Conservation (phyloP, 805 yeast species). For the Sungouiozyma intestinalis region DNA sequence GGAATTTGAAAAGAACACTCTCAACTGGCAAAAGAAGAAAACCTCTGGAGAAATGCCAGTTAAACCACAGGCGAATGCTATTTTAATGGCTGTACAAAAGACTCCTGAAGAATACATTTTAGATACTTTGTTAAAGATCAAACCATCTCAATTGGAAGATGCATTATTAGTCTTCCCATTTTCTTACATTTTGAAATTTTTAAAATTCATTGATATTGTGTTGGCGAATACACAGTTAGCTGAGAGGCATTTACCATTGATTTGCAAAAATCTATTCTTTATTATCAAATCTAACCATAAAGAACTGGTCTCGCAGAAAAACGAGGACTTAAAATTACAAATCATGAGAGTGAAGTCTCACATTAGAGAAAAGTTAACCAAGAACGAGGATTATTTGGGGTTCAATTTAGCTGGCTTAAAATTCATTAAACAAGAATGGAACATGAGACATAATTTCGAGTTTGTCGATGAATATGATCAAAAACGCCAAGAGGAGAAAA, state of each 20-base stretch:
- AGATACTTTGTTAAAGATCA: constrained; percentile 58
- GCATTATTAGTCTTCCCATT: constrained; percentile 87
- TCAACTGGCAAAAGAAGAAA: constrained; percentile 34
- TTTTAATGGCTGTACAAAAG: constrained; percentile 62
- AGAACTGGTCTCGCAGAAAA: constrained; percentile 65
- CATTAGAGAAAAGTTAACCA: constrained; percentile 45
- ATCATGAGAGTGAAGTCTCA: constrained; percentile 52
- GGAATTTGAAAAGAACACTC: constrained; percentile 38
- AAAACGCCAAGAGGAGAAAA: constrained; percentile 40
- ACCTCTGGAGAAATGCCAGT: constrained; percentile 38
- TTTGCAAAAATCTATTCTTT: constrained; percentile 70
- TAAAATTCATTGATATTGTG: constrained; percentile 70
- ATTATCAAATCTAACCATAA: constrained; percentile 61
- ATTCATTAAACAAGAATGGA: constrained; percentile 70
- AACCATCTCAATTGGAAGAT: constrained; percentile 82
- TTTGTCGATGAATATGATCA: constrained; percentile 62
- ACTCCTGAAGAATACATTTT: constrained; percentile 72
- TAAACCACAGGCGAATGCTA: constrained; percentile 55
- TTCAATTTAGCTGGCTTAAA: constrained; percentile 76
- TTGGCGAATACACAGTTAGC: constrained; percentile 39
- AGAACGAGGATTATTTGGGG: constrained; percentile 55
- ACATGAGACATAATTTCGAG: constrained; percentile 58
- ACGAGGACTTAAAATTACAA: constrained; percentile 51
- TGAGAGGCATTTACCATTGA: constrained; percentile 45
- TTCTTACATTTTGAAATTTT: constrained; percentile 61